These are phyloP conservation scores for Didymella arachidicola DNA, from an alignment of 2,329 filamentous ascomycete species.

Conservation along the genomic window DNA sequence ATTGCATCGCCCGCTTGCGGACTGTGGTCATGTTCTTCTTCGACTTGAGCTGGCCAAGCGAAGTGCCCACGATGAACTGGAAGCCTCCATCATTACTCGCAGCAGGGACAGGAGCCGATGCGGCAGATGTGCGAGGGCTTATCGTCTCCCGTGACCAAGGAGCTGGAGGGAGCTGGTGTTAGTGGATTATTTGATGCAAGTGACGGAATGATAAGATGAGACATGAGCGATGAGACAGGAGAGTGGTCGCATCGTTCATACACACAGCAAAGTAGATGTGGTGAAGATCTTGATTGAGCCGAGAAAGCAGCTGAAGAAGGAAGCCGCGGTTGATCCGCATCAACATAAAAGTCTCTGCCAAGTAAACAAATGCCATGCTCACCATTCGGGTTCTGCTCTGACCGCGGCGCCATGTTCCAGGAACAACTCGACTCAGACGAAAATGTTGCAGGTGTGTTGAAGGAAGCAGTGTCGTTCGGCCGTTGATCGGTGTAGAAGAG, in stretches of 20 bases:
- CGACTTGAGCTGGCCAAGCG: conserved; percentile 43
- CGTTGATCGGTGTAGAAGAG: conserved; percentile 32
- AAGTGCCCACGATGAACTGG: conserved; percentile 38
- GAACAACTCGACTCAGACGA: conserved; percentile 31
- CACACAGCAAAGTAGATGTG: too few species aligned
- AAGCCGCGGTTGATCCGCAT: background rate
- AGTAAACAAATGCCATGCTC: conserved; percentile 22
- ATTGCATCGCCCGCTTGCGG: conserved; percentile 48
- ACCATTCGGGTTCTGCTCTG: conserved; percentile 31
- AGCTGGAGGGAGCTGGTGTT: conserved; percentile 1
- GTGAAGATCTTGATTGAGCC: too few species aligned
- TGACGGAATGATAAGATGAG: too few species aligned
- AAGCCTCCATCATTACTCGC: conserved; percentile 8
- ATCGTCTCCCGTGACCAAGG: conserved; percentile 19
- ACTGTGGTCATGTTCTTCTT: conserved; percentile 44
- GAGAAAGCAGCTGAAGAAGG: background rate
- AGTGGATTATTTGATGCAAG: background rate
- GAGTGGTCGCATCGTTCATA: too few species aligned
- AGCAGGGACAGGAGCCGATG: too few species aligned
- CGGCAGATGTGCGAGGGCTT: conserved; percentile 22
- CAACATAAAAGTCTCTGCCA: background rate
- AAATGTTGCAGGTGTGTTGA: conserved; percentile 36
- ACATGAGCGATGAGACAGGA: too few species aligned
- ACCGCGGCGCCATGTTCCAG: conserved; percentile 37
- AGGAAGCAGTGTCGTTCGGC: conserved; percentile 26